A percentile compares a stretch with the other conserved stretches of the same genome.
These are phyloP conservation scores for Senecio squalidus DNA, from an alignment of 140 eudicot genomes.

Conservation along the genomic window DNA sequence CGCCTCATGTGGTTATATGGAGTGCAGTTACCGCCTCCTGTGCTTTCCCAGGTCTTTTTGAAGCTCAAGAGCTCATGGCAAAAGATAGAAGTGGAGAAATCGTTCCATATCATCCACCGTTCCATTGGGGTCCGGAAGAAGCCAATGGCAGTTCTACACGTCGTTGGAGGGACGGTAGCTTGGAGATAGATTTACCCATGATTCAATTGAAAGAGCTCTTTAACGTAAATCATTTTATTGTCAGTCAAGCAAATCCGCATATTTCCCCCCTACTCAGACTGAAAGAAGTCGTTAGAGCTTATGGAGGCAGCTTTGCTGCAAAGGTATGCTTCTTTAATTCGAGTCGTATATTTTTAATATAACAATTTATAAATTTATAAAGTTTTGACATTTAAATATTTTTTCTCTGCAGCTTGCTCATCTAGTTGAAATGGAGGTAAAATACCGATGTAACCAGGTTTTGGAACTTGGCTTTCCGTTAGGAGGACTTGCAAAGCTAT, in stretches of 20 bases:
- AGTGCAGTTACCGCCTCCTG: conserved; percentile 98
- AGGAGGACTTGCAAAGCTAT: conserved; percentile 86
- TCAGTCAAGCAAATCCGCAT: conserved; percentile 97
- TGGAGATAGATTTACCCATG: conserved; percentile 94
- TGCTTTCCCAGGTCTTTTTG: conserved; percentile 96
- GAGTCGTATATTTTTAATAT: background rate
- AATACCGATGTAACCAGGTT: conserved; percentile 86
- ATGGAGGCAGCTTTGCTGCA: conserved; percentile 92
- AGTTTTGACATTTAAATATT: background rate
- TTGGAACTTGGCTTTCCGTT: conserved; percentile 92
- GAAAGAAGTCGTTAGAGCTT: conserved; percentile 73
- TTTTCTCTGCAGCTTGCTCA: conserved; percentile 67
- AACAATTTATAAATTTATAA: background rate
- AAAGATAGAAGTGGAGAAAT: conserved; percentile 83
- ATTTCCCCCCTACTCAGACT: conserved; percentile 72
- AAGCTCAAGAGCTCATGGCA: conserved; percentile 96
- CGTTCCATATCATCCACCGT: conserved; percentile 93
- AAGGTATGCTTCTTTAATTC: conserved; percentile 40
- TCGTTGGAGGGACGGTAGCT: conserved; percentile 97
- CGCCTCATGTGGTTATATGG: conserved; percentile 97
- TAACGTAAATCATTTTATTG: conserved; percentile 89
- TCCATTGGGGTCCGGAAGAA: conserved; percentile 68
- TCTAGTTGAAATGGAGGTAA: conserved; percentile 89
- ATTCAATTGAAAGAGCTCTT: conserved; percentile 89
- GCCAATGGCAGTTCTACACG: conserved; percentile 49